Evolutionary conservation across 2,329 filamentous ascomycete species (phyloP).

Genomic region (Dothiorella sarmentorum): DNA sequence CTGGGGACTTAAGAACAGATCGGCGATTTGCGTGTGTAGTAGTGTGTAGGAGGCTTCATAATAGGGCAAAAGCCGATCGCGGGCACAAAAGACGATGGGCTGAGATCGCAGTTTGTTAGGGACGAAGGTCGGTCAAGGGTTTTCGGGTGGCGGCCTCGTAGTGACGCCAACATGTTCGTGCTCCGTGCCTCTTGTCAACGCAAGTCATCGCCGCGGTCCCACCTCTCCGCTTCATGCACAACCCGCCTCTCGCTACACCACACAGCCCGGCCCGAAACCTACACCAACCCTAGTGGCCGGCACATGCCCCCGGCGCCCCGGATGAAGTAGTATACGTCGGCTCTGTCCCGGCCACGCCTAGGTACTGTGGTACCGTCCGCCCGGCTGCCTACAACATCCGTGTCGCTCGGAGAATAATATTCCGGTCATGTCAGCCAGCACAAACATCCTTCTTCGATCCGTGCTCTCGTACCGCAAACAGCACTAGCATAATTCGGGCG

Average conservation of each 20-base stretch:
- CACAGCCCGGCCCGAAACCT: not conserved
- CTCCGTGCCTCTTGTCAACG: not conserved
- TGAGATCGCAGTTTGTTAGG: constrained; percentile 15
- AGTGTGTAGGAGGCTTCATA: constrained; percentile 12
- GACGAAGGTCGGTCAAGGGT: not conserved
- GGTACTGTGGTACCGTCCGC: too few species aligned
- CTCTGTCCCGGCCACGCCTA: too few species aligned
- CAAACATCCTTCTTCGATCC: not conserved
- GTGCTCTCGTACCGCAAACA: not conserved
- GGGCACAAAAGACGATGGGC: constrained; percentile 9
- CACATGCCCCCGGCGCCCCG: not conserved
- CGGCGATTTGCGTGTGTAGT: constrained; percentile 14
- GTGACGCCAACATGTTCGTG: too few species aligned
- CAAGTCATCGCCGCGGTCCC: not conserved
- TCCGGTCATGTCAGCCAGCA: too few species aligned
- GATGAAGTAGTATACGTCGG: too few species aligned
- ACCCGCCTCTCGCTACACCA: not conserved
- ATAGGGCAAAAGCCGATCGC: constrained; percentile 9
- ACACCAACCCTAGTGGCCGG: not conserved
- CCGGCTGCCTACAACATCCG: too few species aligned
- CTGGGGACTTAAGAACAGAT: constrained; percentile 1
- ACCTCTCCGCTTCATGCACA: not conserved
- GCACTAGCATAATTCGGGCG: not conserved
- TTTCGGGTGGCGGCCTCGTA: too few species aligned
- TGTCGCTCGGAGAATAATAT: too few species aligned